Conservation (phyloP, 2,329 filamentous ascomycete genomes). For the Cadophora sp. region DNA sequence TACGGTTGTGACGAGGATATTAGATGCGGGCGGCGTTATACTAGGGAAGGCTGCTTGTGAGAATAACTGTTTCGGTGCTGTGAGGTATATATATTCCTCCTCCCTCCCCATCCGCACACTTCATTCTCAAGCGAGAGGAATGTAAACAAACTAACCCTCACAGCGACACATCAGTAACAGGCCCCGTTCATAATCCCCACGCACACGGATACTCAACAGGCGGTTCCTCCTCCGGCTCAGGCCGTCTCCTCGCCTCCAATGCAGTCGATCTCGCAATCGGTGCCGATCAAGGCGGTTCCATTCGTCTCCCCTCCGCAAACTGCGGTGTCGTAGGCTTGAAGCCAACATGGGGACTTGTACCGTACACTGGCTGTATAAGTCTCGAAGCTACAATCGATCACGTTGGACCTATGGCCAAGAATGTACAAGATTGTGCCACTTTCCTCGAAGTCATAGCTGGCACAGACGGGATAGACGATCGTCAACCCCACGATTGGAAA, state of each 20-base stretch:
- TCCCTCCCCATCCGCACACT: too few species aligned
- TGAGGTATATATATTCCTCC: too few species aligned
- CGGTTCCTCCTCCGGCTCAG: constrained; percentile 57
- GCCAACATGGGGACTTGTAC: constrained; percentile 40
- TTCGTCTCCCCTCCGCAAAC: constrained; percentile 37
- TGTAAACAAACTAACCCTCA: too few species aligned
- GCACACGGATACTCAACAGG: constrained; percentile 54
- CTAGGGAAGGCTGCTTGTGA: constrained; percentile 39
- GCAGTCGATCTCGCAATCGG: constrained; percentile 51
- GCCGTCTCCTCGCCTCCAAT: constrained; percentile 53
- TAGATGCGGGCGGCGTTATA: constrained; percentile 37
- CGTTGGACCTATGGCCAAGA: constrained; percentile 52
- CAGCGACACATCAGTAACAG: constrained; percentile 35
- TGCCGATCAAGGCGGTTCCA: constrained; percentile 41
- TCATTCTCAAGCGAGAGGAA: too few species aligned
- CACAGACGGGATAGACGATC: constrained; percentile 56
- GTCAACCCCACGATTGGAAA: constrained; percentile 24
- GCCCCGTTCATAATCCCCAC: constrained; percentile 51
- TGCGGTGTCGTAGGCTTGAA: constrained; percentile 41
- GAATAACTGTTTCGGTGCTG: constrained; percentile 11
- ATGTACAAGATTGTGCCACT: constrained; percentile 50
- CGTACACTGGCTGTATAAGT: constrained; percentile 49
- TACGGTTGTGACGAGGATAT: constrained; percentile 35
- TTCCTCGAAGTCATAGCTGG: constrained; percentile 56
- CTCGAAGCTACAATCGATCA: constrained; percentile 60